phyloP scores from a whole-genome alignment of 2,329 filamentous ascomycete species.

The Xylariaceae sp. region DNA sequence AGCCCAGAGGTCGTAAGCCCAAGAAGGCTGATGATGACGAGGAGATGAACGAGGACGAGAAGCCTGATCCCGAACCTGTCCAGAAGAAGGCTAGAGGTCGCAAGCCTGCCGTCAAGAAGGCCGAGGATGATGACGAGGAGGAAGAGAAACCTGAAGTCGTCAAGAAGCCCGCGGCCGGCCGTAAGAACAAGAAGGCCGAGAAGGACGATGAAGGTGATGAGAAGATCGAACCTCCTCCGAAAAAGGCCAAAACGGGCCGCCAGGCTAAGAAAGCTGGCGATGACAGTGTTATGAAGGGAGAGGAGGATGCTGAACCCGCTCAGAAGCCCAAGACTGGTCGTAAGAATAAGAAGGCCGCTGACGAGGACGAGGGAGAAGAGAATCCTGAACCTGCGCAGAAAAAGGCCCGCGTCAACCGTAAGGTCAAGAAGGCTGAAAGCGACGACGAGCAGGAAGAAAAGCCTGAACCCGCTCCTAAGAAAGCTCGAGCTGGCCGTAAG shows the following conservation, averaged over 20 bases:
- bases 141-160: conserved; percentile 22
- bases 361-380: not conserved
- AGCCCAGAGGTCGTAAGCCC: conserved; percentile 1
- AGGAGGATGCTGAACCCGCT: conserved; percentile 24
- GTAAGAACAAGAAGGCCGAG: conserved; percentile 24
- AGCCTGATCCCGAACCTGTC: conserved; percentile 24
- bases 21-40: conserved; percentile 25
- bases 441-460: conserved; percentile 25
- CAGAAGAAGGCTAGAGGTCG: conserved; percentile 35
- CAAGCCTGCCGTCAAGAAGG: conserved; percentile 3
- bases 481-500: not conserved
- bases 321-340: conserved; percentile 29
- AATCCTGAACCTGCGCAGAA: conserved; percentile 34
- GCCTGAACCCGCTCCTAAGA: conserved; percentile 14
- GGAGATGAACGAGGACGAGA: conserved; percentile 22
- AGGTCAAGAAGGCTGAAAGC: conserved; percentile 13
- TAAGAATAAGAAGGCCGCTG: not conserved
- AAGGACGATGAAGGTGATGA: conserved; percentile 25
- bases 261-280: conserved; percentile 20
- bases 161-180: conserved; percentile 33
- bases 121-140: conserved; percentile 12
- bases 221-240: conserved; percentile 14
- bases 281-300: conserved; percentile 27
- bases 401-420: conserved; percentile 23
- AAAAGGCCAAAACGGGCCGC: conserved; percentile 1